phyloP scores from a whole-genome alignment of 768 basidiomycete species.

The Tulasnella sp. region DNA sequence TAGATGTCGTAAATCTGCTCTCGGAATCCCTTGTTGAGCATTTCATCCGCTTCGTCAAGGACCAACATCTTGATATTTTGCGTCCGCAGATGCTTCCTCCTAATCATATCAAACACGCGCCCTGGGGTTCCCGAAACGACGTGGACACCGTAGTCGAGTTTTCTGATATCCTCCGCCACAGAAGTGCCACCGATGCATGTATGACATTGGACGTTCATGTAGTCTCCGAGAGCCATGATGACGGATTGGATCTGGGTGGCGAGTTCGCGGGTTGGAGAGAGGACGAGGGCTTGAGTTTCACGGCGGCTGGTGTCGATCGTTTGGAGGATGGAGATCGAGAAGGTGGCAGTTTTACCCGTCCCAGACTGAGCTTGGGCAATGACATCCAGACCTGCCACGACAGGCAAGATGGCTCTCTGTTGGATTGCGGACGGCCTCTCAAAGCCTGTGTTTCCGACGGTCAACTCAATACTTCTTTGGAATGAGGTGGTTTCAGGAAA shows the following conservation, averaged over 20 bases:
- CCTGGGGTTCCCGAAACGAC: conserved; percentile 48
- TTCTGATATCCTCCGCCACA: conserved; percentile 46
- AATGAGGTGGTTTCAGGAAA: neutral
- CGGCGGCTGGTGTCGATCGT: conserved; percentile 45
- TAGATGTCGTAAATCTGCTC: conserved; percentile 52
- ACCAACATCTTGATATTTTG: conserved; percentile 46
- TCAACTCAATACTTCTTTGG: conserved; percentile 1
- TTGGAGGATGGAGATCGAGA: conserved; percentile 48
- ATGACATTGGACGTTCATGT: conserved; percentile 49
- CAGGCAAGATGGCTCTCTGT: conserved; percentile 48
- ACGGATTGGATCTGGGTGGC: conserved; percentile 50
- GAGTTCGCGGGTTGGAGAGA: conserved; percentile 48
- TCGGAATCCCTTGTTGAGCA: conserved; percentile 48
- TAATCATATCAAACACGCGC: conserved; percentile 49
- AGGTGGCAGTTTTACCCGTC: conserved; percentile 51
- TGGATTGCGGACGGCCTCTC: conserved; percentile 50
- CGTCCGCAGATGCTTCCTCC: conserved; percentile 43
- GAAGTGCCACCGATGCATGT: conserved; percentile 48
- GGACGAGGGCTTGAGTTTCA: conserved; percentile 45
- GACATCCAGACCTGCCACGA: conserved; percentile 43
- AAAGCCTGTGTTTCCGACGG: conserved; percentile 32
- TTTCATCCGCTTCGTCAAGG: conserved; percentile 44
- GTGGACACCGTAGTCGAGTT: conserved; percentile 47
- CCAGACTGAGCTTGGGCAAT: conserved; percentile 50
- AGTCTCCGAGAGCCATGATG: conserved; percentile 47